Base-by-base conservation (phyloP, 495 filamentous ascomycete species). In the Collariella sp. region DNA sequence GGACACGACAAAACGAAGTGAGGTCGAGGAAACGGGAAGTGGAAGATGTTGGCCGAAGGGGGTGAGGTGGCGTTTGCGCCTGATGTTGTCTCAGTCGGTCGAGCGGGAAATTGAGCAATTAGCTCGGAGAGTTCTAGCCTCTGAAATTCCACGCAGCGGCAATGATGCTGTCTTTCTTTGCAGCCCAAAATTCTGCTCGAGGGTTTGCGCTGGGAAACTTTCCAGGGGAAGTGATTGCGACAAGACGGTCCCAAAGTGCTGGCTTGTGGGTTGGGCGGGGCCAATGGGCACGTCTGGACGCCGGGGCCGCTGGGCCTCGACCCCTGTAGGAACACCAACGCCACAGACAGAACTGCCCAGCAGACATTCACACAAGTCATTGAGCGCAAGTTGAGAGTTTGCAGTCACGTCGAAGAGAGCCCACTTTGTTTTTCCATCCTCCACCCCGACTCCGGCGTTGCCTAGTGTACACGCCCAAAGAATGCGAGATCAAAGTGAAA, bases 381-480 rank as follows among this genome's bases (percentile, higher is more conserved):
- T 46, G 44, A 35, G 38, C 26, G 16, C 15, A n/a, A n/a, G n/a
- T n/a, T n/a, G 7, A 29, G 7, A 7, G n/a, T 7, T 24, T 35
- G 26, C 46, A 20, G 2, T 7, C n/a, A 34, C 0, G 40, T 60
- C 46, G 51, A 16, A 31, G 48, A 50, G 36, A 50, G n/a, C n/a
- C n/a, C n/a, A 45, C 45, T 47, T 50, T 54, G 46, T 42, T 65
- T 70, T 67, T 74, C 67, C 41, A 53, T 29, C 46, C 49, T 54
- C 5, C 15, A 6, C 16, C 62, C 62, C 54, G 35, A 67, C 64
- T 63, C 67, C 64, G 60, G 65, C 62, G 68, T 65, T 50, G 48
- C 63, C 55, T 62, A 71, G 60, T 64, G 56, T 71, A 70, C 66
- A 74, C 54, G 41, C 53, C 60, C 33, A 51, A 69, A 62, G 51